Conservation (phyloP, 2,329 filamentous ascomycete species). For the Neofusicoccum sp. region DNA sequence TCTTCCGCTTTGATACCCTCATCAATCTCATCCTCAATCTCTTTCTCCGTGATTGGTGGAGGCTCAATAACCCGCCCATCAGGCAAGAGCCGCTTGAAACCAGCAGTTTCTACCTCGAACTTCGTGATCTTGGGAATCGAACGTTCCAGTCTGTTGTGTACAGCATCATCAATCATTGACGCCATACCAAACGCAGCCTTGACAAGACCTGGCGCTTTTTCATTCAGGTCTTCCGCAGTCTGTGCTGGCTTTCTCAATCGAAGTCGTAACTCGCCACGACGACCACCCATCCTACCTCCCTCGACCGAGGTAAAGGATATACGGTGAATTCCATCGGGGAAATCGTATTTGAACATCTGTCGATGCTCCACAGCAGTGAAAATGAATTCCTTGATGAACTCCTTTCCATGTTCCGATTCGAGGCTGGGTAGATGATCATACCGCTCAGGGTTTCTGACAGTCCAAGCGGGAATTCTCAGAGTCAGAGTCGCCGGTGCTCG, state of each 20-base stretch:
- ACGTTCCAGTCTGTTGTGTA: background rate
- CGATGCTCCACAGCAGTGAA: slow-evolving; percentile 32
- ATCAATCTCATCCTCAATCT: background rate
- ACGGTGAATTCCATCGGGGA: slow-evolving; percentile 19
- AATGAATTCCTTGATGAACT: slow-evolving; percentile 26
- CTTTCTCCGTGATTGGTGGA: background rate
- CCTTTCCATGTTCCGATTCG: slow-evolving; percentile 4
- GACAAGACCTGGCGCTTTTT: background rate
- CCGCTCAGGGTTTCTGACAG: slow-evolving; percentile 21
- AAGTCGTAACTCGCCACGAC: slow-evolving; percentile 24
- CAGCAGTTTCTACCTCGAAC: background rate
- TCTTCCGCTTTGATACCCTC: background rate
- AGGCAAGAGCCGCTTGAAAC: background rate
- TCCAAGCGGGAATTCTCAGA: slow-evolving; percentile 32
- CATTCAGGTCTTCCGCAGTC: background rate
- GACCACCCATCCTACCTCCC: slow-evolving; percentile 30
- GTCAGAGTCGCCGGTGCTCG: slow-evolving; percentile 27
- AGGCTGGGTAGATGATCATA: background rate
- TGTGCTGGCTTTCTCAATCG: slow-evolving; percentile 19
- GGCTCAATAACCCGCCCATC: background rate
- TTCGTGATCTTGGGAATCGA: background rate
- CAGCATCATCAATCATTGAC: background rate
- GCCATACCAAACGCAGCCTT: background rate
- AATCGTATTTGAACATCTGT: slow-evolving; percentile 25
- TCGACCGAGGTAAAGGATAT: slow-evolving; percentile 26